Base-by-base conservation (phyloP, 345 rosid genomes). In the Zanthoxylum bungeanum region DNA sequence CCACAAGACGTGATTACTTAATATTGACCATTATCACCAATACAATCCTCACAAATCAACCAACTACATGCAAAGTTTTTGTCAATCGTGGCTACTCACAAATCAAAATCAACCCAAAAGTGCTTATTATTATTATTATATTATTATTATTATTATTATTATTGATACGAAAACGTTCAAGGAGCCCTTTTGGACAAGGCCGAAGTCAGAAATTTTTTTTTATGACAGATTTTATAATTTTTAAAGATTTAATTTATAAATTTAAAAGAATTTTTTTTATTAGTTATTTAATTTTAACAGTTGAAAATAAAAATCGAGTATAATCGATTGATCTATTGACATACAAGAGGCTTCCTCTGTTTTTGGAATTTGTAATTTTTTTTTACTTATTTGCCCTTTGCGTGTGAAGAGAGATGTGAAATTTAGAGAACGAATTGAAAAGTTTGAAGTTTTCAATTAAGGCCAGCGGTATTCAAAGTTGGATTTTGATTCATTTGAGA, bases 91-190 rank as follows among this genome's bases (percentile, higher is more conserved):
- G 21, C 57, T 7, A 5, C 69, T 25, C 69, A 3, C 9, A 9
- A 30, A 28, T 17, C 36, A 64, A 42, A 46, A 42, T 11, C 37
- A 37, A 10, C 49, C 47, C 25, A 61, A 61, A 37, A 14, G 5
- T 30, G 7, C 7, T 5, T 1, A 2, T 4, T 44, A 42, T 3
- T 17, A 16, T 28, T n/a, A n/a, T n/a, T n/a, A n/a, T n/a, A n/a
- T n/a, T n/a, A n/a, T 12, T 14, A 57, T 4, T 2, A 14, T 57
- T 57, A 4, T 28, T 3, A 19, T 6, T 14, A 28, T 47, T 22
- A 57, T 69, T 58, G 56, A 44, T 44, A 44, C 73, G 73, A 57
- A 56, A 69, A 42, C 44, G 53, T 44, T 58, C 40, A 10, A 40
- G 56, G 62, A 68, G 55, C 24, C 52, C 2, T 0, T 8, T 7